Evolutionary conservation across 495 filamentous ascomycete species (phyloP).

Genomic region (Annulohypoxylon maeteangense): DNA sequence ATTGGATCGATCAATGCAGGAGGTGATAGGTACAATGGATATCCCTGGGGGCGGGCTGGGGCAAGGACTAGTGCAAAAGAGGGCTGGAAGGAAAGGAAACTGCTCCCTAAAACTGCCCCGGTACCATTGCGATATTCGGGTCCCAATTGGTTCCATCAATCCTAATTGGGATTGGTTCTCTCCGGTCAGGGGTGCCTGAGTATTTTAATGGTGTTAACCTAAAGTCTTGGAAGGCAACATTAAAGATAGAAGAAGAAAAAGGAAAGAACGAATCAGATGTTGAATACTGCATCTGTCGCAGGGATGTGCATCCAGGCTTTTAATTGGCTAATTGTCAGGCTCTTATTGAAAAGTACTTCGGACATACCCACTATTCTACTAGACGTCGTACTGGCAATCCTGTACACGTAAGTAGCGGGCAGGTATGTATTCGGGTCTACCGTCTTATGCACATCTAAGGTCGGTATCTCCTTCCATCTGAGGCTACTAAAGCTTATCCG

Average conservation of each 20-base stretch:
- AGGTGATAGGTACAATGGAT: background rate
- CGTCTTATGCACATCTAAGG: background rate
- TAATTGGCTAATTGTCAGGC: constrained; percentile 22
- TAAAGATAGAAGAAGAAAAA: constrained; percentile 4
- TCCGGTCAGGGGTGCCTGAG: background rate
- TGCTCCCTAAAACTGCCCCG: background rate
- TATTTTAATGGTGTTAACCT: constrained; percentile 2
- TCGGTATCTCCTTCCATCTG: constrained; percentile 30
- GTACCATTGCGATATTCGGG: constrained; percentile 13
- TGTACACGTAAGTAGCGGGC: constrained; percentile 13
- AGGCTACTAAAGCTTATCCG: constrained; percentile 24
- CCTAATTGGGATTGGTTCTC: constrained; percentile 25
- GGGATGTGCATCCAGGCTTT: constrained; percentile 19
- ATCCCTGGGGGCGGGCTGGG: background rate
- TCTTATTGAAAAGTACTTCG: constrained; percentile 22
- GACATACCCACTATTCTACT: constrained; percentile 10
- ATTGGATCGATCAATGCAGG: background rate
- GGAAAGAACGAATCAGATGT: constrained; percentile 30
- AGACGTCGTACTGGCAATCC: background rate
- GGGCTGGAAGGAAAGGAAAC: background rate
- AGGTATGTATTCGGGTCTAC: background rate
- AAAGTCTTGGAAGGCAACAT: background rate
- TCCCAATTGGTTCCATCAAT: background rate
- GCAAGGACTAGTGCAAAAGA: background rate
- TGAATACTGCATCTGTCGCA: constrained; percentile 18